Evolutionary conservation across 164 flowering plant species (phyloP), one percentile per base, ranked within the genome.

Genomic region (Piper longum): DNA sequence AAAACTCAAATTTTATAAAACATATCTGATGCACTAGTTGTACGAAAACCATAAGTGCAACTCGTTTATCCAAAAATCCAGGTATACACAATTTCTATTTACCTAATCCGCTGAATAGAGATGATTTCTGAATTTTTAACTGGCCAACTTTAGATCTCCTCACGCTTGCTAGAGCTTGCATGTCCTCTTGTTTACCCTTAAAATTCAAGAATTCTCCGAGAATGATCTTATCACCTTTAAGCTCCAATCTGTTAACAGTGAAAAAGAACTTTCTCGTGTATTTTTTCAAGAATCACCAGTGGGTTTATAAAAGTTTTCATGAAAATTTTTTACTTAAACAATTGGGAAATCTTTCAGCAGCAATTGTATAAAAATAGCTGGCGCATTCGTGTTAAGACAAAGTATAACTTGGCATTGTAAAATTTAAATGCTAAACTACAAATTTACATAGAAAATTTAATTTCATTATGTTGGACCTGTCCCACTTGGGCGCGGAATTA

Each of bases 401-500:
- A 26, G 36, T 26, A 26, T 26, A 26, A 26, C 36, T 9, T 48
- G 14, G 52, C 52, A 48, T 48, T 9, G 12, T 48, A 48, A 48
- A 5, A 14, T 2, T 9, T 5, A 44, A 48, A 48, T 48, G 3
- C 3, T 48, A 9, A 9, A 3, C n/a, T 43, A n/a, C 39, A 0
- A 40, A 18, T 40, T 42, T 56, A 63, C 56, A 52, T 45, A 52
- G 26, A 63, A 13, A 61, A 17, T 4, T 62, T 41, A 64, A 68
- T 82, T 66, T 48, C 14, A 48, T 5, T 48, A 48, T 9, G 52
- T 48, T 48, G 52, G 66, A 92, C 98, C 95, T 89, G 71, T 93
- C 98, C 96, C 95, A 93, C 73, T 80, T 79, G 55, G 98, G 98
- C 43, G 96, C 92, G 5, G 98, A 84, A 70, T 80, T 57, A 40